Percentiles rank a stretch among this genome's conserved stretches.
Evolutionary conservation across 2,329 filamentous ascomycete genomes (phyloP).

Genomic region (Emmonsia crescens): DNA sequence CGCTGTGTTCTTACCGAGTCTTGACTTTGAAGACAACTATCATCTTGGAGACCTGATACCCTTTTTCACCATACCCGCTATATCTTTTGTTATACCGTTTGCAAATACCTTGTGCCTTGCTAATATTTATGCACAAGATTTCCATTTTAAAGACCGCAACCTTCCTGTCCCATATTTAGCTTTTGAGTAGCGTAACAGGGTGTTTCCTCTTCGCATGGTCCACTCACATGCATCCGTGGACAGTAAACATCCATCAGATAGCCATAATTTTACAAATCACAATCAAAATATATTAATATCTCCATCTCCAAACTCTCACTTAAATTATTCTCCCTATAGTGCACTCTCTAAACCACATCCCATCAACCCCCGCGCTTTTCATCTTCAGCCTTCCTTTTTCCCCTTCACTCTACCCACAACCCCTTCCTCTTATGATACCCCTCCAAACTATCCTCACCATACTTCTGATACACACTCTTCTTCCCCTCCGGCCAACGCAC

Average conservation of each 20-base stretch:
- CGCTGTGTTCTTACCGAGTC: conserved; percentile 56
- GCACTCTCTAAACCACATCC: neutral
- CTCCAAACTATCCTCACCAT: conserved; percentile 32
- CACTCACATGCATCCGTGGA: neutral
- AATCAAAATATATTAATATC: neutral
- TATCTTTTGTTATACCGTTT: neutral
- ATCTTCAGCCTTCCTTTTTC: neutral
- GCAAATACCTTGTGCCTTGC: neutral
- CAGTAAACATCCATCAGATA: neutral
- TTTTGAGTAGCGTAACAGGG: neutral
- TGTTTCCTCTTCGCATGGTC: neutral
- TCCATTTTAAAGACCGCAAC: neutral
- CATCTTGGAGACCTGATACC: conserved; percentile 56
- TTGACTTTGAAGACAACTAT: conserved; percentile 48
- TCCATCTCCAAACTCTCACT: neutral
- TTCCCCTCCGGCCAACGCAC: conserved; percentile 39
- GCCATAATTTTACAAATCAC: neutral
- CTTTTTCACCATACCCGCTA: neutral
- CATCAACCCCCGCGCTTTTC: neutral
- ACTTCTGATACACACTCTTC: conserved; percentile 33
- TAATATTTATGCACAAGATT: neutral
- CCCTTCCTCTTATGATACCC: conserved; percentile 37
- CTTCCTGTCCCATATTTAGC: neutral
- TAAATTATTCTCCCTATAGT: neutral
- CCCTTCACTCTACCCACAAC: conserved; percentile 24